phyloP scores from a whole-genome alignment of 129 eudicot species.

The Helichrysum umbraculigerum region DNA sequence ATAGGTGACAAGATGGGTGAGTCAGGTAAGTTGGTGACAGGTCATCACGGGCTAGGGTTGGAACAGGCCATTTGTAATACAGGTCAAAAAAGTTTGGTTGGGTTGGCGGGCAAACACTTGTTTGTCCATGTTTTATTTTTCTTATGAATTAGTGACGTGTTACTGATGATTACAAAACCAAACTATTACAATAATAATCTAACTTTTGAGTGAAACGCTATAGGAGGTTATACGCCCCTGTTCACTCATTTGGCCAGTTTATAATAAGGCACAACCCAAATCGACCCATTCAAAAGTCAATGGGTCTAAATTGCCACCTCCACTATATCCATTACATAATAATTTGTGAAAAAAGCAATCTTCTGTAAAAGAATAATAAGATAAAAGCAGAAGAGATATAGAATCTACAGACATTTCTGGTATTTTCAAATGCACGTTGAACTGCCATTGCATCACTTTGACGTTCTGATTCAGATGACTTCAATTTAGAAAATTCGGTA shows the following conservation, averaged over 20 bases:
- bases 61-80: background rate
- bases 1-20: slow-evolving; percentile 3
- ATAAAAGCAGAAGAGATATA: background rate
- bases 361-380: background rate
- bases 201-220: background rate
- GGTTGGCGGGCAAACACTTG: slow-evolving; percentile 6
- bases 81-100: background rate
- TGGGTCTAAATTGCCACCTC: background rate
- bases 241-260: background rate
- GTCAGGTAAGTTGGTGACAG: background rate
- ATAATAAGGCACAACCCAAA: background rate
- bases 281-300: background rate
- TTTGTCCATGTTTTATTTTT: background rate
- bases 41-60: background rate
- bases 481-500: slow-evolving; percentile 31
- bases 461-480: slow-evolving; percentile 70
- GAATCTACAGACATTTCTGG: slow-evolving; percentile 48
- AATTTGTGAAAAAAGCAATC: background rate
- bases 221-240: background rate
- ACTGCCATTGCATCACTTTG: slow-evolving; percentile 93
- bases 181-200: background rate
- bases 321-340: background rate
- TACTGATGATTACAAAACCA: slow-evolving; percentile 3
- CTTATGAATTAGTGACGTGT: background rate
- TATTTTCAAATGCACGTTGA: slow-evolving; percentile 85